Evolutionary conservation across 768 basidiomycete genomes (phyloP).

Genomic region (Ramaria sp.): DNA sequence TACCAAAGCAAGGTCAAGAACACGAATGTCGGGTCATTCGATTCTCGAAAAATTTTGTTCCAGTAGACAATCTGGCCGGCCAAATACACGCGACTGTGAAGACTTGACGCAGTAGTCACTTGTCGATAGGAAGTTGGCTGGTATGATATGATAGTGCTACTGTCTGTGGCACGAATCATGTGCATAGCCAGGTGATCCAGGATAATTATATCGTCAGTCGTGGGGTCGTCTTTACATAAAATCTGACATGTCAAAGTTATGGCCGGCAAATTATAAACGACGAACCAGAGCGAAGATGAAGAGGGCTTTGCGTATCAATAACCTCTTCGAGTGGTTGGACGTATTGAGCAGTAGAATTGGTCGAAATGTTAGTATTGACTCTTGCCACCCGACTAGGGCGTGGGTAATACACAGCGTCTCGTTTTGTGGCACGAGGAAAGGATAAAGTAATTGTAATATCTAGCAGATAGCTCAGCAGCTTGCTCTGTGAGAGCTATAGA

Average conservation of each 20-base stretch:
- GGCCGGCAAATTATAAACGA: background rate
- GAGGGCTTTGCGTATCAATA: conserved; percentile 44
- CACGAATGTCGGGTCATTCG: conserved; percentile 43
- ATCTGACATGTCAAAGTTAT: background rate
- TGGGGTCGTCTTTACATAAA: background rate
- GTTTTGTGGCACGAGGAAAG: conserved; percentile 29
- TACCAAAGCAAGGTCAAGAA: conserved; percentile 47
- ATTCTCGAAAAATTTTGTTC: conserved; percentile 26
- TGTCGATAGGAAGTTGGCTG: conserved; percentile 17
- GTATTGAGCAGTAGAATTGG: background rate
- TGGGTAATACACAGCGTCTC: background rate
- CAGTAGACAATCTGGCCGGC: conserved; percentile 29
- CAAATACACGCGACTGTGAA: conserved; percentile 20
- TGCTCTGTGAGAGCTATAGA: background rate
- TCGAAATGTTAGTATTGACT: background rate
- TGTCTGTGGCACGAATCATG: conserved; percentile 1
- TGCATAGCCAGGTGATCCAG: conserved; percentile 6
- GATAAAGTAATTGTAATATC: conserved; percentile 50
- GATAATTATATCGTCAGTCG: background rate
- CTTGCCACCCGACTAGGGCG: no score
- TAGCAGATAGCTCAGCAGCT: conserved; percentile 15
- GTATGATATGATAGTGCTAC: conserved; percentile 35
- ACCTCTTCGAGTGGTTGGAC: conserved; percentile 13
- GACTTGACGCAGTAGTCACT: conserved; percentile 13
- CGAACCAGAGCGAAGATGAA: conserved; percentile 18